A percentile compares a stretch with the other conserved stretches of the same genome.
phyloP scores from a whole-genome alignment of 202 grass and related monocot genomes.

The Zoysia matrella region DNA sequence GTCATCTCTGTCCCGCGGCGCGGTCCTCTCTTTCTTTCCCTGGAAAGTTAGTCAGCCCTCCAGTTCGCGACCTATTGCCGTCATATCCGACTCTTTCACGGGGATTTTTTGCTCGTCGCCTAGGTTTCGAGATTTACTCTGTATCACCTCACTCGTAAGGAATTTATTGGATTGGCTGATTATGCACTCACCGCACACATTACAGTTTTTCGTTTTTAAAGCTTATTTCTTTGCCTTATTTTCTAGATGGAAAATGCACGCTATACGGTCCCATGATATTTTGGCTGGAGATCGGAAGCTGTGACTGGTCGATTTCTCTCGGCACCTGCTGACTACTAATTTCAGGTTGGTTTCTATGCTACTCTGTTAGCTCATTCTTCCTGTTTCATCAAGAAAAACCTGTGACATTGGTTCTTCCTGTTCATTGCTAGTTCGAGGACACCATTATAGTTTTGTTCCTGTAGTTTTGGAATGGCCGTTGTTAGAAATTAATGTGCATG shows the following conservation, averaged over 20 bases:
- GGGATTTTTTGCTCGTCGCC: neutral
- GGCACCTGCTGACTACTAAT: neutral
- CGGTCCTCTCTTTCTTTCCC: neutral
- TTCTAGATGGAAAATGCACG: constrained; percentile 37
- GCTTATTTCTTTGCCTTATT: constrained; percentile 22
- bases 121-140: constrained; percentile 10
- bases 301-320: neutral
- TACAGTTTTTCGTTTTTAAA: constrained; percentile 18
- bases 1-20: neutral
- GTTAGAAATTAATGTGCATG: neutral
- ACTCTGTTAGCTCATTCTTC: neutral
- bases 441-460: neutral
- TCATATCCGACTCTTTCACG: neutral
- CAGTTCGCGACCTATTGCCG: neutral
- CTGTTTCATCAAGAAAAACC: neutral
- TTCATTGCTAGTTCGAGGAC: neutral
- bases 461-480: constrained; percentile 4
- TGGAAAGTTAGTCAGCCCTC: neutral
- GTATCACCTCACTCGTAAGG: neutral
- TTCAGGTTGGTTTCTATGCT: constrained; percentile 46
- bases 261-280: constrained; percentile 29
- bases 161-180: neutral
- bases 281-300: constrained; percentile 2
- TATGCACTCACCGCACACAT: neutral
- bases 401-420: neutral